These are phyloP conservation scores for Lotus japonicus DNA, from an alignment of 306 rosid species.

Conservation along the genomic window DNA sequence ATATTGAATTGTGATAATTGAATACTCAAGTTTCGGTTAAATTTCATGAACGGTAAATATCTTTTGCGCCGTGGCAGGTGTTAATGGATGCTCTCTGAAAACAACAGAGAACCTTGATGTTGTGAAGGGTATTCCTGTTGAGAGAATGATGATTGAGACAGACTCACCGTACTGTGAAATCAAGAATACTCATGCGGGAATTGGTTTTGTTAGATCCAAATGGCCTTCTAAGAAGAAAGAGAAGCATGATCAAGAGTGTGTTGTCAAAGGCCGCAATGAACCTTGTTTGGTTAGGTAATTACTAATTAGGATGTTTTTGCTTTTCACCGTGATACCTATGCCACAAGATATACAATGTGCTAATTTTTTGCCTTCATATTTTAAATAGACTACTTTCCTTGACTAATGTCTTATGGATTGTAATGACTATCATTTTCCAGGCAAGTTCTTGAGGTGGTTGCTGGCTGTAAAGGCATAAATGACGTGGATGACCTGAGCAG, in stretches of 20 bases:
- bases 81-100: constrained; percentile 91
- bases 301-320: constrained; percentile 30
- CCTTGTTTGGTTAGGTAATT: constrained; percentile 86
- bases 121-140: constrained; percentile 70
- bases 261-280: constrained; percentile 90
- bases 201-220: constrained; percentile 61
- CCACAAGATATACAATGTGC: neutral
- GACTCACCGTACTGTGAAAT: constrained; percentile 96
- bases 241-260: constrained; percentile 63
- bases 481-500: constrained; percentile 57
- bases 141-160: constrained; percentile 90
- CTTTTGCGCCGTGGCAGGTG: constrained; percentile 45
- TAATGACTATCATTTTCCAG: constrained; percentile 32
- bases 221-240: constrained; percentile 96
- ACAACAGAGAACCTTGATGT: constrained; percentile 72
- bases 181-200: constrained; percentile 87
- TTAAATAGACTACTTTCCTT: neutral
- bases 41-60: constrained; percentile 11
- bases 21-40: neutral
- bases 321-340: neutral
- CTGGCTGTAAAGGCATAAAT: constrained; percentile 70
- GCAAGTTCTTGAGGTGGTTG: constrained; percentile 95
- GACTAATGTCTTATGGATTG: neutral
- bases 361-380: neutral
- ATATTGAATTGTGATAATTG: constrained; percentile 4